Evolutionary conservation across 495 filamentous ascomycete genomes (phyloP).

Genomic region (Aspergillus coremiiformis): DNA sequence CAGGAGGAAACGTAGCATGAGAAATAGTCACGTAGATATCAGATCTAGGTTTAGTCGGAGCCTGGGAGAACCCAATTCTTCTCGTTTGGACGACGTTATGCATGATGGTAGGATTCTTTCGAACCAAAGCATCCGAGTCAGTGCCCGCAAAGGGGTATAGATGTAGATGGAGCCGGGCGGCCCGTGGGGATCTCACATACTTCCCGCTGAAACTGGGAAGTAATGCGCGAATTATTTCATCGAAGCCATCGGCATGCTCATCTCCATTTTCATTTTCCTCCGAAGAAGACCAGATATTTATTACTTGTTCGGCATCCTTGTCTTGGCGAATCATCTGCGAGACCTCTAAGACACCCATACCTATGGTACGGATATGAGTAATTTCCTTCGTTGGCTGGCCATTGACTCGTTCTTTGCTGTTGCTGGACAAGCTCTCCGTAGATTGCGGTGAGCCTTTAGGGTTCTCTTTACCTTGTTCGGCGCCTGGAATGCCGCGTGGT

Average conservation of each 20-base stretch:
- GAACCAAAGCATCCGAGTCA: constrained; percentile 73
- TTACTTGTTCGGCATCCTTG: constrained; percentile 64
- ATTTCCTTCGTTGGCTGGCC: constrained; percentile 37
- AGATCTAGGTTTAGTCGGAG: constrained; percentile 75
- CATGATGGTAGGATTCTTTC: constrained; percentile 79
- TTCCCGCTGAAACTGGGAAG: constrained; percentile 63
- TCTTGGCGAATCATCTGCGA: constrained; percentile 70
- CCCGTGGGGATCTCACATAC: constrained; percentile 61
- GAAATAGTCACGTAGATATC: constrained; percentile 90
- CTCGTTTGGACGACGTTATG: constrained; percentile 70
- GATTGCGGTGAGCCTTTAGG: constrained; percentile 39
- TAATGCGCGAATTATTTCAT: constrained; percentile 65
- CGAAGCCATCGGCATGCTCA: constrained; percentile 55
- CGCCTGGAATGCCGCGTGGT: constrained; percentile 21
- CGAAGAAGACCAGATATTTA: constrained; percentile 71
- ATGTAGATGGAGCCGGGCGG: constrained; percentile 69
- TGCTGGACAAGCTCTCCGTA: constrained; percentile 53
- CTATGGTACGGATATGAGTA: constrained; percentile 59
- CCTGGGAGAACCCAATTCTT: constrained; percentile 92
- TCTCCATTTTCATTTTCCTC: constrained; percentile 49
- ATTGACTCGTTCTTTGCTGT: constrained; percentile 37
- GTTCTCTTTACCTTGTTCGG: constrained; percentile 37
- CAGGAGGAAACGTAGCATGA: constrained; percentile 63
- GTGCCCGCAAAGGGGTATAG: constrained; percentile 65
- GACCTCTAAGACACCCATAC: constrained; percentile 74